phyloP scores from a whole-genome alignment of 768 basidiomycete species.

The Tremella fuciformis region DNA sequence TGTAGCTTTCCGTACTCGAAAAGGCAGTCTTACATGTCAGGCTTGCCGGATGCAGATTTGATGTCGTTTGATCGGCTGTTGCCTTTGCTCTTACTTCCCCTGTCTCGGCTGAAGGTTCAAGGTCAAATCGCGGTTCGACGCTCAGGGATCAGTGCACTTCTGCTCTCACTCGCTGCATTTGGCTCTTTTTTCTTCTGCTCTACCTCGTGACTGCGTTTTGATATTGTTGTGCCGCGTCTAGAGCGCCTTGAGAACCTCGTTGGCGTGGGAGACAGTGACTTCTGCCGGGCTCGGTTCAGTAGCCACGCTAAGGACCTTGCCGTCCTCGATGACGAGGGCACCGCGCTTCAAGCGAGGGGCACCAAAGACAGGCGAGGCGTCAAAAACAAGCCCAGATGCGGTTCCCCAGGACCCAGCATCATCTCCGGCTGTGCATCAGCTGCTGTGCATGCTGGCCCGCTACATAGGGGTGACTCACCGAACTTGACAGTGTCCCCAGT shows the following conservation, averaged over 20 bases:
- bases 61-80: too few species aligned
- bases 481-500: slow-evolving; percentile 58
- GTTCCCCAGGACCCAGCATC: slow-evolving; percentile 63
- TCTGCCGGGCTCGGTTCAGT: slow-evolving; percentile 58
- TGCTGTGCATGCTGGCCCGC: background rate
- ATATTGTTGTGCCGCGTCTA: slow-evolving; percentile 13
- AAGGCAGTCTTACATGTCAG: too few species aligned
- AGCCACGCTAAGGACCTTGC: slow-evolving; percentile 65
- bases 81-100: too few species aligned
- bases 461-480: slow-evolving; percentile 27
- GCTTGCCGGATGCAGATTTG: too few species aligned
- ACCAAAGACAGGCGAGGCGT: slow-evolving; percentile 64
- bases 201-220: too few species aligned
- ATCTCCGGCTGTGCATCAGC: slow-evolving; percentile 57
- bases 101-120: too few species aligned
- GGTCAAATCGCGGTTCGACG: too few species aligned
- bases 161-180: too few species aligned
- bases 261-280: slow-evolving; percentile 60
- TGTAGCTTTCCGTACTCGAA: too few species aligned
- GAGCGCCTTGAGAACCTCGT: slow-evolving; percentile 54
- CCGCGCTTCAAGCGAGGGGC: slow-evolving; percentile 64
- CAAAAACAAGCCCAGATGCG: slow-evolving; percentile 62
- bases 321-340: slow-evolving; percentile 58
- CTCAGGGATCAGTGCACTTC: too few species aligned
- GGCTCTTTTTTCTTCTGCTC: too few species aligned